Base-by-base conservation (phyloP, 768 basidiomycete species). In the Lactarius psammicola region DNA sequence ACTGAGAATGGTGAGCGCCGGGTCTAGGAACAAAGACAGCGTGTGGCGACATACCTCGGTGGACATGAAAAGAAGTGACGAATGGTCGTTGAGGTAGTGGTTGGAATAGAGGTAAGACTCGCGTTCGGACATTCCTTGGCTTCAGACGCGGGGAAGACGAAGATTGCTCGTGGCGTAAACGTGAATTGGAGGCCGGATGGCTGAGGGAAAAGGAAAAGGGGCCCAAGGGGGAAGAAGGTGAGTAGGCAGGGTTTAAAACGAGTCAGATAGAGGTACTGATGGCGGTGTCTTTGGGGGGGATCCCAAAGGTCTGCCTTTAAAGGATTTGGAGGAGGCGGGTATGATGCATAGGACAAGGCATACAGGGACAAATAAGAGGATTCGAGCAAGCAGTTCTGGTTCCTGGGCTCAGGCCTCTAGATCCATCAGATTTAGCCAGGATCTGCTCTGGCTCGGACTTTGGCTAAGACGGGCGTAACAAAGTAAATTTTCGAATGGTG, bases 261-360 rank as follows among this genome's bases (percentile, higher is more conserved):
- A 63, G 66, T 67, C 66, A 67, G 61, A 23, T 11, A 55, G 40
- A 63, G 56, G 42, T 44, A 38, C 26, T 33, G 42, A 67, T 63
- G 66, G 65, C 66, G 44, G 66, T 63, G 61, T 30, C 57, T 49
- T 36, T 49, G 33, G 56, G 53, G 62, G 18, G 54, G 34, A 34
- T 20, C 17, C 23, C 3, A 11, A 38, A 36, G 60, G 44, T 26
- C 6, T 38, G 57, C 44, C 40, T 67, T 63, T 63, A 62, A 63
- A 60, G 60, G 42, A 40, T 20, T 10, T 13, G 49, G 63, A 44
- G 36, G 36, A 30, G n/a, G 33, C 40, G 34, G 59, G 28, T 30
- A 58, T 60, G 56, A 51, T 42, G 61, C 38, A 62, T 46, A 26
- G 65, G 20, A 30, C 40, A 13, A 67, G 57, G 51, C 3, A 67